Percentiles rank a stretch among this genome's conserved stretches.
phyloP scores from a whole-genome alignment of 768 basidiomycete species.

The Vararia minispora region DNA sequence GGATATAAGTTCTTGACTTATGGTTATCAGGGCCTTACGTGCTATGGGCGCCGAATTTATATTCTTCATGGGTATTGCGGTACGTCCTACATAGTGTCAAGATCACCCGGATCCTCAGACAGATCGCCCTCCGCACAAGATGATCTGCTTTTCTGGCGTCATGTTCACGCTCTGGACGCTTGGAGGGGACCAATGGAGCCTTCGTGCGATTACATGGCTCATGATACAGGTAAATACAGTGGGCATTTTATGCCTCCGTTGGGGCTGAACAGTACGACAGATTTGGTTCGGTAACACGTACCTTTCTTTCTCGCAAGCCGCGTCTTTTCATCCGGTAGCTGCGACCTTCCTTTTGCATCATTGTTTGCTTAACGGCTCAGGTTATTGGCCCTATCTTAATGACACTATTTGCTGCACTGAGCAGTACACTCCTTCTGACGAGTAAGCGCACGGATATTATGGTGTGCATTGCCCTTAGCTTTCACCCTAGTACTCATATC shows the following conservation, averaged over 20 bases:
- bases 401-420: constrained; percentile 68
- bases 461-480: neutral
- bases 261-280: no score
- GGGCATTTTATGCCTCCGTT: no score
- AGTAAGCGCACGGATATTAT: no score
- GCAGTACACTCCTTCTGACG: constrained; percentile 69
- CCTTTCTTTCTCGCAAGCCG: constrained; percentile 34
- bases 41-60: constrained; percentile 76
- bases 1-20: constrained; percentile 5
- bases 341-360: neutral
- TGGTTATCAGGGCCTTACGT: constrained; percentile 47
- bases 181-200: constrained; percentile 28
- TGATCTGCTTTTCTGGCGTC: constrained; percentile 75
- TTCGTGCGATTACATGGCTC: constrained; percentile 62
- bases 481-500: constrained; percentile 56
- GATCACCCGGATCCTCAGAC: no score
- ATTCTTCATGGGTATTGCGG: constrained; percentile 69
- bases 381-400: constrained; percentile 72
- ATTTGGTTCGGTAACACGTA: constrained; percentile 81
- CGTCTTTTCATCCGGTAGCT: constrained; percentile 27
- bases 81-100: no score
- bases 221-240: no score
- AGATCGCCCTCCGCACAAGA: no score
- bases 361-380: constrained; percentile 1
- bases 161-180: constrained; percentile 43